Percentiles rank a stretch among this genome's conserved stretches.
phyloP scores from a whole-genome alignment of 1,284 basidiomycete species.

The Ceratobasidium sp. region DNA sequence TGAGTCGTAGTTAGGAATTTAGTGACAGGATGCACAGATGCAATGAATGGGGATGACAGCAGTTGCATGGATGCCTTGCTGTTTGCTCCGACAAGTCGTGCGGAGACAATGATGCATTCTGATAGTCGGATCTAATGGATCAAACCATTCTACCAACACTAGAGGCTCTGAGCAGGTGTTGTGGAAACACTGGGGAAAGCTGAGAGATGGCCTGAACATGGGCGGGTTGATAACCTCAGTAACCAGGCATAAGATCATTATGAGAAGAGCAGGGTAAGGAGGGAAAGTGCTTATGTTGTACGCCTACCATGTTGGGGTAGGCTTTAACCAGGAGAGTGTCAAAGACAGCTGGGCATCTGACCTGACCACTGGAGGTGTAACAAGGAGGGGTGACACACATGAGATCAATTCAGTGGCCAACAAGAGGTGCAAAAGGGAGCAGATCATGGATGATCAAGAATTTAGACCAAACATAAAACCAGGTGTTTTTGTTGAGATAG shows the following conservation, averaged over 20 bases:
- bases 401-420: background rate
- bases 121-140: background rate
- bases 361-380: background rate
- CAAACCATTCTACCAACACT: background rate
- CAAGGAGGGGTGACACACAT: background rate
- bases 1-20: background rate
- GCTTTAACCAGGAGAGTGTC: background rate
- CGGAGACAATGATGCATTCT: background rate
- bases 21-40: background rate
- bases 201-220: background rate
- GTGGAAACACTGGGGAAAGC: background rate
- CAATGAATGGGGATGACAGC: background rate
- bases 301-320: background rate
- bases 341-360: background rate
- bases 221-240: background rate
- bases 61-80: background rate
- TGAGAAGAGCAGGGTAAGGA: background rate
- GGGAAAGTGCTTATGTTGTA: background rate
- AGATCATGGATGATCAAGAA: background rate
- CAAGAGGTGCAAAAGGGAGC: conserved; percentile 1
- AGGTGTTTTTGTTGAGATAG: background rate
- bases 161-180: background rate
- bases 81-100: background rate
- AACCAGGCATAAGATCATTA: background rate
- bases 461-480: background rate